phyloP scores from a whole-genome alignment of 78 protist genomes.

The Bodo saltans region DNA sequence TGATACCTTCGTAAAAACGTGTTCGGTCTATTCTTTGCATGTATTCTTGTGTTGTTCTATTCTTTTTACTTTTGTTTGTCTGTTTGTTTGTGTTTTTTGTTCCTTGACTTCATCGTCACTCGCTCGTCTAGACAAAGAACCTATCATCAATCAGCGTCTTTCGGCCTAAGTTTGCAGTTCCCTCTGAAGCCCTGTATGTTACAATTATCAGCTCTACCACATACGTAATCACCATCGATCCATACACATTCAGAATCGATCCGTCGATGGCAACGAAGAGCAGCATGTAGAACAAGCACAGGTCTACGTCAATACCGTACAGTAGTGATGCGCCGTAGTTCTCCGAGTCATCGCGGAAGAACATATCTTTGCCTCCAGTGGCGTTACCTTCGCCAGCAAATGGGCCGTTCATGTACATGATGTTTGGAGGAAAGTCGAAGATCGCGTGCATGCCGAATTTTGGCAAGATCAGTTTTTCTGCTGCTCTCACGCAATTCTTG shows the following conservation, averaged over 20 bases:
- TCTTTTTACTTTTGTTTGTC: no score
- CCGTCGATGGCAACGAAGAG: neutral
- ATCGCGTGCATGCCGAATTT: neutral
- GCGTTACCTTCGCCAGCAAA: neutral
- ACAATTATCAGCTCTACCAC: neutral
- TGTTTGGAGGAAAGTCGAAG: constrained; percentile 1
- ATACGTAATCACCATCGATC: constrained; percentile 3
- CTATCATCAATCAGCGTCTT: constrained; percentile 37
- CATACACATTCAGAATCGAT: neutral
- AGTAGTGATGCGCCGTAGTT: neutral
- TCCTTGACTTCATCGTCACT: no score
- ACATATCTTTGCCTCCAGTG: neutral
- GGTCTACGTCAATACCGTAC: neutral
- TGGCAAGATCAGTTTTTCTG: neutral
- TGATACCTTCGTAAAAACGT: no score
- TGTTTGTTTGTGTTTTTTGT: no score
- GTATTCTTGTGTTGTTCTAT: no score
- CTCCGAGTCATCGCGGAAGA: neutral
- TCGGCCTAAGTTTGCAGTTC: neutral
- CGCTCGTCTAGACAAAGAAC: constrained; percentile 20
- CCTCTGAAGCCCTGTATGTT: neutral
- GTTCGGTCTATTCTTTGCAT: no score
- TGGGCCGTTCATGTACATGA: neutral
- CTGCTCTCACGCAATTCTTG: neutral
- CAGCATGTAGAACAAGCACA: neutral